Evolutionary conservation across 176 grass and related monocot genomes (phyloP).

Genomic region (Musa beccarii): DNA sequence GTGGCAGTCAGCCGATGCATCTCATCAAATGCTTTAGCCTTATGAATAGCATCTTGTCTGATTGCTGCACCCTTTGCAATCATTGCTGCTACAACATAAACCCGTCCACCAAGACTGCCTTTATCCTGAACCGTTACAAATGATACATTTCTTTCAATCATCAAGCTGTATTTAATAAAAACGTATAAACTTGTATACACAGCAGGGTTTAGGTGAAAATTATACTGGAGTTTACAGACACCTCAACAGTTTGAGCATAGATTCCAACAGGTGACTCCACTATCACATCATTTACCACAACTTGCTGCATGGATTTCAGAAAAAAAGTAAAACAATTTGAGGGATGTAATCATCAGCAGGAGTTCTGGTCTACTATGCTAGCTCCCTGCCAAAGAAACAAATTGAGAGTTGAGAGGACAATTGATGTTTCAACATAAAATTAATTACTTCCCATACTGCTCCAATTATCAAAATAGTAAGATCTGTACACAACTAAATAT

Average conservation of each 20-base stretch:
- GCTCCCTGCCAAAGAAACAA: constrained; percentile 51
- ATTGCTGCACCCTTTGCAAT: constrained; percentile 78
- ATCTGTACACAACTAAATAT: too few relatives aligned
- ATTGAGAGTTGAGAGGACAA: too few relatives aligned
- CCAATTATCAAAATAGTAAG: too few relatives aligned
- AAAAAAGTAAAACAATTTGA: constrained; percentile 13
- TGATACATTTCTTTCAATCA: not conserved
- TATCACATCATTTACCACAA: constrained; percentile 30
- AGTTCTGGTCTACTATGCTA: constrained; percentile 79
- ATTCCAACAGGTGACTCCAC: constrained; percentile 39
- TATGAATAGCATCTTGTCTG: constrained; percentile 84
- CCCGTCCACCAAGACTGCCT: constrained; percentile 29
- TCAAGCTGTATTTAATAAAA: not conserved
- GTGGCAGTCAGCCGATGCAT: constrained; percentile 62
- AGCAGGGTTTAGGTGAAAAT: not conserved
- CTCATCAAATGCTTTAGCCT: constrained; percentile 94
- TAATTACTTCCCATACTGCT: too few relatives aligned
- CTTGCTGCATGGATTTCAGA: constrained; percentile 40
- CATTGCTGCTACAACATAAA: constrained; percentile 73
- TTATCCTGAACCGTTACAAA: constrained; percentile 34
- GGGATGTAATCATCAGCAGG: constrained; percentile 86
- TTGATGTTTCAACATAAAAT: too few relatives aligned
- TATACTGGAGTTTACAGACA: constrained; percentile 31
- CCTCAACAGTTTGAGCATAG: constrained; percentile 42
- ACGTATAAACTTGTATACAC: not conserved